A percentile compares a stretch with the other conserved stretches of the same genome.
phyloP scores from a whole-genome alignment of 2,329 filamentous ascomycete genomes.

The Fusarium buharicum region DNA sequence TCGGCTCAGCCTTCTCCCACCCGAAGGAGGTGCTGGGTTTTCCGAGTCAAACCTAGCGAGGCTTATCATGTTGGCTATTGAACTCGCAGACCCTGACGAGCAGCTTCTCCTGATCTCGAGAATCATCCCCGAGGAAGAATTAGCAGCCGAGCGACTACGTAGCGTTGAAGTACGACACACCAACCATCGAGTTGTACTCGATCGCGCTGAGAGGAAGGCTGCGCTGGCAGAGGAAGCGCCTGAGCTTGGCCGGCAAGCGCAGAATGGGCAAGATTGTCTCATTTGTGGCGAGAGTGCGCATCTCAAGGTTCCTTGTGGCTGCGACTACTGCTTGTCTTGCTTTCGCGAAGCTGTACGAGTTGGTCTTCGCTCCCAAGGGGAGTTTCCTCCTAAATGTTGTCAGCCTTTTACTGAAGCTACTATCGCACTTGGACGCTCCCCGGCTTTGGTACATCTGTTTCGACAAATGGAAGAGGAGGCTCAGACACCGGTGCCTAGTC shows the following conservation, averaged over 20 bases:
- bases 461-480: constrained; percentile 35
- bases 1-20: constrained; percentile 12
- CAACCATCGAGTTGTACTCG: constrained; percentile 19
- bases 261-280: constrained; percentile 25
- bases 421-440: constrained; percentile 16
- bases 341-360: constrained; percentile 31
- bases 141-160: constrained; percentile 25
- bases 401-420: constrained; percentile 24
- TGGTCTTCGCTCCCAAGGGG: constrained; percentile 32
- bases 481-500: not conserved
- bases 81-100: constrained; percentile 30
- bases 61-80: constrained; percentile 33
- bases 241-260: not conserved
- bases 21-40: not conserved
- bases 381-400: constrained; percentile 44
- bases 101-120: constrained; percentile 36
- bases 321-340: constrained; percentile 38
- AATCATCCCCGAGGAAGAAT: constrained; percentile 41
- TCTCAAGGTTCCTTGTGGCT: constrained; percentile 25
- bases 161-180: constrained; percentile 27
- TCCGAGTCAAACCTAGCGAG: constrained; percentile 31
- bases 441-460: constrained; percentile 36
- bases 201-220: constrained; percentile 22
- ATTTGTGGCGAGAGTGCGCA: constrained; percentile 25
- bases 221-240: constrained; percentile 1